Conservation (phyloP, 2,329 filamentous ascomycete genomes). For the Botryotinia narcissicola region DNA sequence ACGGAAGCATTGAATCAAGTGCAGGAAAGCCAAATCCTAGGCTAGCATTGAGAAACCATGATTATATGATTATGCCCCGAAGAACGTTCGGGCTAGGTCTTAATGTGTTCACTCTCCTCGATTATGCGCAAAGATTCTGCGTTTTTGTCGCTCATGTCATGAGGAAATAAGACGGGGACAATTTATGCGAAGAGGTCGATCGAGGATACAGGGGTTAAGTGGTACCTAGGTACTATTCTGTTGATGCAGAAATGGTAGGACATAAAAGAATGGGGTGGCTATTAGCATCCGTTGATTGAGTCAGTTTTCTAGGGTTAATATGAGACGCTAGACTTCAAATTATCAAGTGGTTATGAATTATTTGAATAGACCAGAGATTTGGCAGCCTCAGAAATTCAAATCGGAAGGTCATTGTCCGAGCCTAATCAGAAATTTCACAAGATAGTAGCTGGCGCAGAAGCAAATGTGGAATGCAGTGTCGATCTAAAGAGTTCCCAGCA, state of each 20-base stretch:
- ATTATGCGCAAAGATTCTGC: slow-evolving; percentile 41
- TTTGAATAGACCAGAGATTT: slow-evolving; percentile 9
- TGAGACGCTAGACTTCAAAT: slow-evolving; percentile 44
- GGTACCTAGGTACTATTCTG: slow-evolving; percentile 42
- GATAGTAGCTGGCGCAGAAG: neutral
- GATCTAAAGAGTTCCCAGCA: neutral
- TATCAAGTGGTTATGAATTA: slow-evolving; percentile 42
- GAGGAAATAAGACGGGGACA: slow-evolving; percentile 43
- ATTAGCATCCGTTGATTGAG: slow-evolving; percentile 47
- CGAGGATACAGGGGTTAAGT: slow-evolving; percentile 40
- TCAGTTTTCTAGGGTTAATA: slow-evolving; percentile 45
- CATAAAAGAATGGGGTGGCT: slow-evolving; percentile 43
- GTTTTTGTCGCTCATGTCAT: slow-evolving; percentile 40
- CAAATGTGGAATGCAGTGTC: neutral
- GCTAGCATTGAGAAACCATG: slow-evolving; percentile 44
- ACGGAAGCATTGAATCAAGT: slow-evolving; percentile 4
- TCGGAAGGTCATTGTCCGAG: neutral
- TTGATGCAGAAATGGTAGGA: slow-evolving; percentile 45
- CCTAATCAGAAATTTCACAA: neutral
- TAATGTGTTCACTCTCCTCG: slow-evolving; percentile 43
- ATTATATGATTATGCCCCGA: slow-evolving; percentile 41
- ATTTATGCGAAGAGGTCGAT: slow-evolving; percentile 47
- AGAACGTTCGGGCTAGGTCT: slow-evolving; percentile 45
- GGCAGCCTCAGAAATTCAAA: neutral
- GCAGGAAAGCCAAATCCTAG: slow-evolving; percentile 41